These are phyloP conservation scores for Rubia tinctorum DNA, from an alignment of 305 asterid species.

Conservation along the genomic window DNA sequence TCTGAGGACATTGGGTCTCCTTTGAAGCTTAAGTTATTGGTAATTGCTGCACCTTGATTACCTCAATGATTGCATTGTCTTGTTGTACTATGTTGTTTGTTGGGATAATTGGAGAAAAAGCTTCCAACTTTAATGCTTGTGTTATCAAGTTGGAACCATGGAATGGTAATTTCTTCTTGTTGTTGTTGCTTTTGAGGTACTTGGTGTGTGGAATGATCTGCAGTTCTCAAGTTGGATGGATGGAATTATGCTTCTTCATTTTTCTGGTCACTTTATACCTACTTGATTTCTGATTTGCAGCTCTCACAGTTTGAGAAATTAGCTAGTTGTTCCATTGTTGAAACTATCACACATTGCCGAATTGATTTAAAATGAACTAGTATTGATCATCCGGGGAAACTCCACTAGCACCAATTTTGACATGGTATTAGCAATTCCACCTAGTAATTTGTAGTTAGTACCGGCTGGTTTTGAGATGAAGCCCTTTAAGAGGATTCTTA, in stretches of 20 bases:
- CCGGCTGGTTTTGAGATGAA: too few relatives aligned
- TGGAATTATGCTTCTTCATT: not conserved
- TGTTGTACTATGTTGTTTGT: not conserved
- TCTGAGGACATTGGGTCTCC: conserved; percentile 25
- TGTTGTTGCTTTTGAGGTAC: conserved; percentile 4
- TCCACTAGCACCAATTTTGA: not conserved
- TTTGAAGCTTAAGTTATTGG: conserved; percentile 73
- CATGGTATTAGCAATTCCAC: not conserved
- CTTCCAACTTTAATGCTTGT: not conserved
- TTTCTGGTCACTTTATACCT: too few relatives aligned
- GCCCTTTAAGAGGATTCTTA: not conserved
- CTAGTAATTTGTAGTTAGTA: too few relatives aligned
- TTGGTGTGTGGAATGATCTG: not conserved
- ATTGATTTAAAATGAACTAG: not conserved
- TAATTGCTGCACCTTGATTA: conserved; percentile 18
- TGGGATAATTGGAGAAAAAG: not conserved
- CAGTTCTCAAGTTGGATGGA: not conserved
- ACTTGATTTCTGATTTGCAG: not conserved
- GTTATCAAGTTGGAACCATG: not conserved
- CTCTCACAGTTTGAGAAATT: not conserved
- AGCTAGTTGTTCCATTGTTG: not conserved
- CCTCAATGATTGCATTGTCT: not conserved
- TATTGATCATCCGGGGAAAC: not conserved
- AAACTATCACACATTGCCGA: not conserved
- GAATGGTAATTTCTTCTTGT: not conserved